phyloP scores from a whole-genome alignment of 495 filamentous ascomycete genomes.

The Tetracladium marchalianum region DNA sequence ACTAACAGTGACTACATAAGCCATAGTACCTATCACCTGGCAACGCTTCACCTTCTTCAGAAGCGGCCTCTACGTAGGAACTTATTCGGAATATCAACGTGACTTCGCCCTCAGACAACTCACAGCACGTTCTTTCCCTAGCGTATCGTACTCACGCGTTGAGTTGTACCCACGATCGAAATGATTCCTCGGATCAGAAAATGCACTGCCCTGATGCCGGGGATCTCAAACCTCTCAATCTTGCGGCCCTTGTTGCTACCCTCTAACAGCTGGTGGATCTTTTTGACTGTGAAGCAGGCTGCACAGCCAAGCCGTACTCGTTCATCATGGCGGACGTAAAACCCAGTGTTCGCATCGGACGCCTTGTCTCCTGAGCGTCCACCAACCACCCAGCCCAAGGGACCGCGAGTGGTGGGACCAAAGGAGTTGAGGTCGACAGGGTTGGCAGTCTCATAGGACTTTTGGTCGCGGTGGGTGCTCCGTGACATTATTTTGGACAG shows the following conservation, averaged over 20 bases:
- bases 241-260: constrained; percentile 27
- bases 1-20: too few species aligned
- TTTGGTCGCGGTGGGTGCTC: constrained; percentile 4
- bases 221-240: constrained; percentile 38
- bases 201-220: constrained; percentile 32
- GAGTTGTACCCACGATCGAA: constrained; percentile 42
- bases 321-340: constrained; percentile 42
- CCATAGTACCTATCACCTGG: too few species aligned
- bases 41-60: too few species aligned
- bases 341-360: constrained; percentile 42
- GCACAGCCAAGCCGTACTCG: constrained; percentile 40
- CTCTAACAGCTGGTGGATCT: constrained; percentile 24
- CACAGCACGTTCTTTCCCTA: constrained; percentile 49
- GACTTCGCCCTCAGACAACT: constrained; percentile 37
- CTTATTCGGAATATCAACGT: constrained; percentile 35
- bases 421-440: constrained; percentile 5
- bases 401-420: constrained; percentile 16
- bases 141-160: constrained; percentile 36
- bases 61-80: too few species aligned
- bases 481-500: constrained; percentile 12
- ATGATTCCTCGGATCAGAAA: constrained; percentile 43
- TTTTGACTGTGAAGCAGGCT: constrained; percentile 30
- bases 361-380: constrained; percentile 45
- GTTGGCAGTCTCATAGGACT: background rate
- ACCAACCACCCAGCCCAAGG: constrained; percentile 23